These are phyloP conservation scores for Thermochaetoides thermophila DNA, from an alignment of 495 filamentous ascomycete genomes.

Conservation along the genomic window DNA sequence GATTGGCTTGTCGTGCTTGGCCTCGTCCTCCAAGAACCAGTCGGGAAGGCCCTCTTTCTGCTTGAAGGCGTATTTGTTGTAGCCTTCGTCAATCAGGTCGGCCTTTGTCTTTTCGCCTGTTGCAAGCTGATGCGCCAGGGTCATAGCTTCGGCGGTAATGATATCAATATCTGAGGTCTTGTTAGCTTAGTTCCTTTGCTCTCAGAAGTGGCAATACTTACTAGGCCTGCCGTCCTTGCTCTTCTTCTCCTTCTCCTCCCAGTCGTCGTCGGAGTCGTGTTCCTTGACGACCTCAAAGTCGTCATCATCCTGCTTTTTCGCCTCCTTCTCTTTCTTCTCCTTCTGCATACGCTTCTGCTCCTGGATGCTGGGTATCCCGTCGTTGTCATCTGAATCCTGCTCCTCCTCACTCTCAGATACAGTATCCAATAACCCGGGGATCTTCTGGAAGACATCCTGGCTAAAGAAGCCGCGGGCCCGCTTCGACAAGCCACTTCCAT, in stretches of 20 bases:
- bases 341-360: constrained; percentile 9
- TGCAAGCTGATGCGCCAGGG: constrained; percentile 83
- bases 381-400: constrained; percentile 7
- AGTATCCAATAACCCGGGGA: constrained; percentile 43
- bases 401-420: constrained; percentile 29
- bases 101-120: constrained; percentile 63
- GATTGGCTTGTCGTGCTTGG: constrained; percentile 63
- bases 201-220: too few species aligned
- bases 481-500: constrained; percentile 51
- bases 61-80: constrained; percentile 83
- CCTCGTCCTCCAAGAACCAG: constrained; percentile 95
- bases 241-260: constrained; percentile 53
- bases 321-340: neutral
- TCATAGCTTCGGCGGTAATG: constrained; percentile 97
- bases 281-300: constrained; percentile 41
- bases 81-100: constrained; percentile 77
- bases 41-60: constrained; percentile 88
- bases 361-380: constrained; percentile 4
- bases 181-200: constrained; percentile 23
- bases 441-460: constrained; percentile 83
- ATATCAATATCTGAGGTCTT: constrained; percentile 73
- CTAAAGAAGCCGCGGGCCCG: constrained; percentile 80
- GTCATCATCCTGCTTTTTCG: constrained; percentile 7
- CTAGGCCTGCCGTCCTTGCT: constrained; percentile 52
- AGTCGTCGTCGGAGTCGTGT: constrained; percentile 40